phyloP scores from a whole-genome alignment of 1,284 basidiomycete species.

The Pseudozyma sp. region DNA sequence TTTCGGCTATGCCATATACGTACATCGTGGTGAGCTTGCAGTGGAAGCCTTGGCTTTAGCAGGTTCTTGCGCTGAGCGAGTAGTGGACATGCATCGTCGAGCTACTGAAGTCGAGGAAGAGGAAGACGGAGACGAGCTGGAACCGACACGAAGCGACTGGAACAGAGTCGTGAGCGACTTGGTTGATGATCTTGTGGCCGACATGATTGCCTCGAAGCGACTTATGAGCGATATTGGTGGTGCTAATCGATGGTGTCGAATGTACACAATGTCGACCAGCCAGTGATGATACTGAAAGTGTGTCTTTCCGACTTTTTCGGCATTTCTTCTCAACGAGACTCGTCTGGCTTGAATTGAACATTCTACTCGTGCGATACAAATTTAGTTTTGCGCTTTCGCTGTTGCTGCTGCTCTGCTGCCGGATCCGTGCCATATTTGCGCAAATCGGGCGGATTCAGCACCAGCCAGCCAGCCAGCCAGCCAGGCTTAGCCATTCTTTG shows the following conservation, averaged over 20 bases:
- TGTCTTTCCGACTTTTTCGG: slow-evolving; percentile 1
- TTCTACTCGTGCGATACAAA: slow-evolving; percentile 22
- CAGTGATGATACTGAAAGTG: neutral
- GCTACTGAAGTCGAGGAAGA: slow-evolving; percentile 2
- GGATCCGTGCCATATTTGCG: slow-evolving; percentile 19
- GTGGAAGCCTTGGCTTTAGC: slow-evolving; percentile 6
- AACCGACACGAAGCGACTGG: slow-evolving; percentile 31
- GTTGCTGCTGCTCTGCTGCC: neutral
- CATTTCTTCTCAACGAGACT: slow-evolving; percentile 14
- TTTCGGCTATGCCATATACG: no score
- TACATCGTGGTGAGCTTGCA: slow-evolving; percentile 29
- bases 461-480: slow-evolving; percentile 28
- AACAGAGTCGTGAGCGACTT: slow-evolving; percentile 37
- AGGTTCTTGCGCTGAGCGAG: slow-evolving; percentile 7
- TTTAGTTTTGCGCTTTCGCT: no score
- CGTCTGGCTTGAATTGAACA: neutral
- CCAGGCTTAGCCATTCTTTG: neutral
- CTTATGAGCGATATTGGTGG: neutral
- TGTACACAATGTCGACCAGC: slow-evolving; percentile 1
- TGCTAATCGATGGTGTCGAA: neutral
- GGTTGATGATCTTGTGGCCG: slow-evolving; percentile 19
- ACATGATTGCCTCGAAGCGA: slow-evolving; percentile 7
- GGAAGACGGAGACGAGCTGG: slow-evolving; percentile 10
- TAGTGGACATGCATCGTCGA: slow-evolving; percentile 42
- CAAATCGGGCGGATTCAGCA: slow-evolving; percentile 28